Base-by-base conservation (phyloP, 129 eudicot genomes). In the Tanacetum coccineum region DNA sequence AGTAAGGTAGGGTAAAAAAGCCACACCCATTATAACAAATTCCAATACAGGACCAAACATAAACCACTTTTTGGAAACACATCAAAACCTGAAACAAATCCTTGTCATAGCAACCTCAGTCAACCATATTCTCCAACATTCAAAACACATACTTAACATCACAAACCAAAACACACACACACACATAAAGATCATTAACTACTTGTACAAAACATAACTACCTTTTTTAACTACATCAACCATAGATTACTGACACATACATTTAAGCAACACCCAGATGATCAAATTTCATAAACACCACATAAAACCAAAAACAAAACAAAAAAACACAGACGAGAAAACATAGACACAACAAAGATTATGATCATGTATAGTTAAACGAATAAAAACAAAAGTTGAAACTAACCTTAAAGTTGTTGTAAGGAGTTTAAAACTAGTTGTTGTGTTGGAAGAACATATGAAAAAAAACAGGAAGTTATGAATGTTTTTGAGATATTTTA, bases 41-140 rank as follows among this genome's bases (percentile, higher is more conserved):
- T 25, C 69, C 56, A 20, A 51, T 68, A 36, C 26, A 53, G 26
- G 75, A 30, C 30, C 50, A 62, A 68, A 75, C 60, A 50, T 15
- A 17, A 17, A 67, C 68, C 67, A 74, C 62, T 74, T 74, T 74
- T 59, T 50, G 15, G 11, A 42, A 36, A 36, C 42, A 64, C n/a
- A 56, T 52, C 4, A 42, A 47, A 71, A 71, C 26, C 70, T 51
- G 69, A 50, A 68, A 49, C 70, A 67, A 67, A 67, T 22, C 51
- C 68, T 25, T 2, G 42, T 66, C 59, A 66, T 50, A 59, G 58
- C 13, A 75, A 32, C 9, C 48, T 64, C 53, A 52, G 2, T 55
- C 20, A 56, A 59, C 13, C 69, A 60, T 59, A 75, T 39, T 21
- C 15, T 59, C 76, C 61, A 70, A 55, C 42, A 36, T 39, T 20